Evolutionary conservation across 345 rosid genomes (phyloP).

Genomic region (Moricandia arvensis): DNA sequence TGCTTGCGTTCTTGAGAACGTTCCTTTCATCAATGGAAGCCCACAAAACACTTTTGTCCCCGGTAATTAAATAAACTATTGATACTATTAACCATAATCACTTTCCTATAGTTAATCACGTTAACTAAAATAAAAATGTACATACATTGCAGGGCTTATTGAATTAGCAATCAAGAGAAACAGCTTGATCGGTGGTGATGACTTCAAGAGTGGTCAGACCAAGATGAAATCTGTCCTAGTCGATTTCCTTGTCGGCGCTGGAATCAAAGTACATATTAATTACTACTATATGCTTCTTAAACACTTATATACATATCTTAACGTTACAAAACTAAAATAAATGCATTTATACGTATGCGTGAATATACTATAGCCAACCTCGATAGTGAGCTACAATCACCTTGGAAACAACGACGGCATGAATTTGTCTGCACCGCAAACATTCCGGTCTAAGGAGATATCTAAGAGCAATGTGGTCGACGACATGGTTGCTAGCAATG

Average conservation of each 20-base stretch:
- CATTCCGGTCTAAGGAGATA: slow-evolving; percentile 94
- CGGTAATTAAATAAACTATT: slow-evolving; percentile 42
- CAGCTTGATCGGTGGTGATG: slow-evolving; percentile 94
- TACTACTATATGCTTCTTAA: not conserved
- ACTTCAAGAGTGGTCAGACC: slow-evolving; percentile 99
- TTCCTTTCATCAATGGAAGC: slow-evolving; percentile 97
- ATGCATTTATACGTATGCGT: not conserved
- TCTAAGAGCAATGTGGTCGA: slow-evolving; percentile 97
- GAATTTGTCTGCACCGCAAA: slow-evolving; percentile 97
- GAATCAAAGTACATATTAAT: slow-evolving; percentile 65
- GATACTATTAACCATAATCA: not conserved
- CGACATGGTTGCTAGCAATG: slow-evolving; percentile 96
- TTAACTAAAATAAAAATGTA: not conserved
- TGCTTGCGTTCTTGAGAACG: slow-evolving; percentile 81
- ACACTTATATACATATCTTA: not conserved
- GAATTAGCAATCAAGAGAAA: slow-evolving; percentile 82
- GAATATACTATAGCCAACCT: slow-evolving; percentile 62
- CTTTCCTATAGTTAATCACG: not conserved
- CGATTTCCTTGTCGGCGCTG: slow-evolving; percentile 88
- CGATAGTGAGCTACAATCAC: slow-evolving; percentile 97
- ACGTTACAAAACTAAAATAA: not conserved
- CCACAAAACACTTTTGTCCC: slow-evolving; percentile 99
- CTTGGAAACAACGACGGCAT: slow-evolving; percentile 96
- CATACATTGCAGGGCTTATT: slow-evolving; percentile 61
- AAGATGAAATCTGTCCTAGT: slow-evolving; percentile 55